Conservation (phyloP, 768 basidiomycete genomes). For the Leccinum longicurvipes region DNA sequence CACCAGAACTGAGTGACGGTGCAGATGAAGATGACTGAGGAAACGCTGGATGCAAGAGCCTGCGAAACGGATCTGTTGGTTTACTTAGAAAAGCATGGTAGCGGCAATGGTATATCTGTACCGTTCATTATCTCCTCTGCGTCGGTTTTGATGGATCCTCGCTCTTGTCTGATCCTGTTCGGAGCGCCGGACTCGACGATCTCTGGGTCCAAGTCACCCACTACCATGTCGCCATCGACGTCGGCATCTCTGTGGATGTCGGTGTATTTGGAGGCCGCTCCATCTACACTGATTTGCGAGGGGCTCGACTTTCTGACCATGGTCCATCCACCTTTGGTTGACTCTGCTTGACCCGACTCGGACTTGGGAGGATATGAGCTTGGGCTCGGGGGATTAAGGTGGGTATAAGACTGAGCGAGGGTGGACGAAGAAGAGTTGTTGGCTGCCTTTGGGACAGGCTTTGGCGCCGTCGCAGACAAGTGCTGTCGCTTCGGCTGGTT, state of each 20-base stretch:
- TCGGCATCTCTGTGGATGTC: constrained; percentile 50
- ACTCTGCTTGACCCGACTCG: constrained; percentile 38
- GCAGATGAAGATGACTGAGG: constrained; percentile 3
- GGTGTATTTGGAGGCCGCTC: constrained; percentile 18
- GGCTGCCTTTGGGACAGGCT: constrained; percentile 48
- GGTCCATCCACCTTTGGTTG: constrained; percentile 70
- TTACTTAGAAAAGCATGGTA: constrained; percentile 28
- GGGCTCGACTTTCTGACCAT: constrained; percentile 53
- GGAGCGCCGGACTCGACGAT: constrained; percentile 28
- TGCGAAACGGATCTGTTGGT: constrained; percentile 56
- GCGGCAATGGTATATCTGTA: constrained; percentile 33
- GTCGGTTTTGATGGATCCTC: constrained; percentile 58
- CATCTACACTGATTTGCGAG: constrained; percentile 25
- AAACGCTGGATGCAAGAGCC: constrained; percentile 39
- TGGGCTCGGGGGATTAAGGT: constrained; percentile 69
- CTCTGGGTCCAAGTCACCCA: constrained; percentile 73
- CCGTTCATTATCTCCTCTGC: constrained; percentile 76
- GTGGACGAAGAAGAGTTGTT: constrained; percentile 60
- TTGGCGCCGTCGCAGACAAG: constrained; percentile 45
- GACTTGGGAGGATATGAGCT: constrained; percentile 67
- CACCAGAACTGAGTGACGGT: constrained; percentile 3
- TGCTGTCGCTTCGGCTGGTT: constrained; percentile 22
- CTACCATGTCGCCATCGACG: constrained; percentile 71
- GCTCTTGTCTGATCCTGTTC: constrained; percentile 43
- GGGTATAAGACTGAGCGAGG: constrained; percentile 78